Evolutionary conservation across 192 early-diverging fungal genomes (phyloP), one percentile per base, ranked within the genome.

Genomic region (Podila epigama): DNA sequence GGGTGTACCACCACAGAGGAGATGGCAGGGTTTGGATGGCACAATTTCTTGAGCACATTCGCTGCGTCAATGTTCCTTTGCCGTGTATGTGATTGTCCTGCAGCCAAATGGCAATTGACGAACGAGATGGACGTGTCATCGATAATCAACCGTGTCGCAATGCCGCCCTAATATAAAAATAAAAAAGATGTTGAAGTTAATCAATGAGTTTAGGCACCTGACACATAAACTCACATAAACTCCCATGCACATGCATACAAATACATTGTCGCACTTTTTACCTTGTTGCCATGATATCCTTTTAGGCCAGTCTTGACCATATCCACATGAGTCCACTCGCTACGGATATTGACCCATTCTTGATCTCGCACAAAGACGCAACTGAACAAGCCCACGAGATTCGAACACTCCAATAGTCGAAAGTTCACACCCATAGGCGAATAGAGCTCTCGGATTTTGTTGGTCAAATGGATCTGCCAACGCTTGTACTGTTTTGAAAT

Each of bases 221-320:
- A n/a, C n/a, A 22, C 3, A 31, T 53, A 28, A 29, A 25, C 40
- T 20, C 50, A 29, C 7, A 18, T 13, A 13, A 52, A 41, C 42
- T 27, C 20, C 22, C 2, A 20, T 27, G 20, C 32, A 39, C 28
- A 54, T 44, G 27, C 29, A 32, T 27, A 27, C 64, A 64, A 7
- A 4, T 5, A 44, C n/a, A 44, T 48, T 10, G 2, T 25, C 44
- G 32, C n/a, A 37, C n/a, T 52, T 13, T 22, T 60, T 68, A 86
- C 93, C 90, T 96, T 95, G 81, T 97, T 97, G 6, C 95, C 96
- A 75, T 94, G 92, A 57, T 86, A 91, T 51, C 95, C 96, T 52
- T 84, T 87, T 58, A 96, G 53, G 48, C 97, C 90, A 2, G 97
- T 99, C 84, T 99, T 97, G 33, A 94, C 92, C 53, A 87, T 87